phyloP scores from a whole-genome alignment of 1,284 basidiomycete genomes.

The Tylopilus sp. region DNA sequence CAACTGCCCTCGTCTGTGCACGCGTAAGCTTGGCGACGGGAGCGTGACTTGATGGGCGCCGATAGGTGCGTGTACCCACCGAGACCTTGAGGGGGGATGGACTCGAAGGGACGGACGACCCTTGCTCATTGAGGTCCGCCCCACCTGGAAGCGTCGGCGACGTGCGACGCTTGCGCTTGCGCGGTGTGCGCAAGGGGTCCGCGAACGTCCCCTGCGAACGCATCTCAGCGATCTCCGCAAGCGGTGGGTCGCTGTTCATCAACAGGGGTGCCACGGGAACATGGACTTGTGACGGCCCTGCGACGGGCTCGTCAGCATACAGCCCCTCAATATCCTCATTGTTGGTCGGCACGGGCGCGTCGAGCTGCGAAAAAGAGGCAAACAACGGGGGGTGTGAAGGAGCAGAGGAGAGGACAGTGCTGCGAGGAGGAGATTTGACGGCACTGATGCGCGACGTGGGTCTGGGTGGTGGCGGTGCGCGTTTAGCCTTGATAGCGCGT shows the following conservation, averaged over 20 bases:
- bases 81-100: conserved; percentile 32
- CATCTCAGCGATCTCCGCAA: neutral
- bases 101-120: conserved; percentile 19
- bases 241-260: conserved; percentile 19
- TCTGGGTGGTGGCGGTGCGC: conserved; percentile 7
- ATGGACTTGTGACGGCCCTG: conserved; percentile 23
- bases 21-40: conserved; percentile 12
- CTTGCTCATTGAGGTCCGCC: conserved; percentile 10
- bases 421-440: conserved; percentile 26
- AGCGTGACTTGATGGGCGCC: conserved; percentile 1
- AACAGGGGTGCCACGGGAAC: conserved; percentile 22
- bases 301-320: conserved; percentile 29
- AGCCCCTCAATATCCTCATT: conserved; percentile 32
- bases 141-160: conserved; percentile 6
- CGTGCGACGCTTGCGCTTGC: conserved; percentile 24
- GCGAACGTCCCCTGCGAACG: conserved; percentile 13
- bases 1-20: conserved; percentile 13
- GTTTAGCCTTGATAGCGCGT: conserved; percentile 34
- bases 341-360: conserved; percentile 28
- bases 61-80: conserved; percentile 1
- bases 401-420: conserved; percentile 13
- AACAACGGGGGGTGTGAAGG: conserved; percentile 1
- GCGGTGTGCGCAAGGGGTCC: conserved; percentile 31
- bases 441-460: conserved; percentile 7
- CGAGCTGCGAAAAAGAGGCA: conserved; percentile 18